These are phyloP conservation scores for Microascus cirrosus DNA, from an alignment of 2,329 filamentous ascomycete genomes.

Conservation along the genomic window DNA sequence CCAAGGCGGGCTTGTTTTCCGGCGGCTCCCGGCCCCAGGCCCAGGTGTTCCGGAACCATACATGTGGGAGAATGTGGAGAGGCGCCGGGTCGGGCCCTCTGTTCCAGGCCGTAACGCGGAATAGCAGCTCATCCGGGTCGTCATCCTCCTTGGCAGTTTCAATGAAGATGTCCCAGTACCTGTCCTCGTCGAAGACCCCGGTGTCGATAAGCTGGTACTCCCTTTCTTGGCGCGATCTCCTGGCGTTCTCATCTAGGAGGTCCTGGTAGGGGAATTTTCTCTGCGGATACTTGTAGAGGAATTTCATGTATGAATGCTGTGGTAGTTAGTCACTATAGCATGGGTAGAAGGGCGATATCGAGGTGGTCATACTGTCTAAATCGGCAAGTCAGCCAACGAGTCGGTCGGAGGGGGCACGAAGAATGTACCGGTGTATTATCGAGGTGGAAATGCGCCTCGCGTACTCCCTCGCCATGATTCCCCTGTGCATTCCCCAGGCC, in stretches of 20 bases:
- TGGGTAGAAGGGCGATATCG: slow-evolving; percentile 4
- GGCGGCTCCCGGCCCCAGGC: slow-evolving; percentile 73
- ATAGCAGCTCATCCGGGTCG: slow-evolving; percentile 81
- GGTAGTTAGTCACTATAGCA: not conserved
- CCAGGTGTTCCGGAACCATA: slow-evolving; percentile 98
- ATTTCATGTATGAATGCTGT: slow-evolving; percentile 98
- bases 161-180: slow-evolving; percentile 96
- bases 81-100: slow-evolving; percentile 82
- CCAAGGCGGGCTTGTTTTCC: slow-evolving; percentile 71
- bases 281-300: slow-evolving; percentile 95
- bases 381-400: not conserved
- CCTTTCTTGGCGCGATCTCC: slow-evolving; percentile 60
- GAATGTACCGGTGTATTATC: slow-evolving; percentile 68
- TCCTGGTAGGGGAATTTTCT: slow-evolving; percentile 85
- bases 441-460: slow-evolving; percentile 91
- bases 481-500: slow-evolving; percentile 93
- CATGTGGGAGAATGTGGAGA: slow-evolving; percentile 84
- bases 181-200: slow-evolving; percentile 73
- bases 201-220: slow-evolving; percentile 93
- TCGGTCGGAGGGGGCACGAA: not conserved
- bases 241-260: slow-evolving; percentile 72
- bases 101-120: slow-evolving; percentile 94
- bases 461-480: slow-evolving; percentile 94
- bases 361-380: slow-evolving; percentile 6
- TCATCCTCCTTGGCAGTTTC: slow-evolving; percentile 93